These are phyloP conservation scores for Suhomyces faveliae DNA, from an alignment of 805 yeast genomes.

Conservation along the genomic window DNA sequence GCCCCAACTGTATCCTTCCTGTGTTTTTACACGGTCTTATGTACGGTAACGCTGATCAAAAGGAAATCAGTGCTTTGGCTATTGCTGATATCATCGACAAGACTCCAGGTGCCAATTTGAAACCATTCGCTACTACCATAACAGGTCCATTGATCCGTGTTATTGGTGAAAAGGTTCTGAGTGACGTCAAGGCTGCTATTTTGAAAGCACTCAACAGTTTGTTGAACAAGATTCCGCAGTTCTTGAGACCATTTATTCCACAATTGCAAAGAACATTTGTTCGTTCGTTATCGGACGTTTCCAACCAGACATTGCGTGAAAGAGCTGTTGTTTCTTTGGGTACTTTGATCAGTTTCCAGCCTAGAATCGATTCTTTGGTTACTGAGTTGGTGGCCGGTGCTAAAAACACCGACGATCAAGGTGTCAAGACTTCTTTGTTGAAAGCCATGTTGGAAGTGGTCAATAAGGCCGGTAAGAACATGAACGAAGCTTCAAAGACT, in stretches of 20 bases:
- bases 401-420: conserved; percentile 58
- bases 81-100: conserved; percentile 83
- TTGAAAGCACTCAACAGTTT: conserved; percentile 77
- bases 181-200: conserved; percentile 94
- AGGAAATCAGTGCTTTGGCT: conserved; percentile 84
- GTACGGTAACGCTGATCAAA: conserved; percentile 84
- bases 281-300: conserved; percentile 78
- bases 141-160: conserved; percentile 98
- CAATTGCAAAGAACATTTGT: conserved; percentile 97
- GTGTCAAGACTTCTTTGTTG: conserved; percentile 82
- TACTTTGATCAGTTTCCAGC: conserved; percentile 81
- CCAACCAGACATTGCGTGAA: conserved; percentile 67
- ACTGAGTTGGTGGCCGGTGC: conserved; percentile 80
- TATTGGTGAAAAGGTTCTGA: conserved; percentile 89
- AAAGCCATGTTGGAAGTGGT: conserved; percentile 83
- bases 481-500: conserved; percentile 70
- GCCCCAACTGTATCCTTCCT: conserved; percentile 87
- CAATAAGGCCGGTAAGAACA: conserved; percentile 69
- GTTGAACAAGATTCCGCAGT: conserved; percentile 81
- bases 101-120: conserved; percentile 79
- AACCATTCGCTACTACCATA: conserved; percentile 85
- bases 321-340: conserved; percentile 92
- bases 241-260: conserved; percentile 92
- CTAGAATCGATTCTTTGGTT: conserved; percentile 90
- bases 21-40: conserved; percentile 91